Evolutionary conservation across 1,139 yeast genomes (phyloP).

Genomic region (Candida sp.): DNA sequence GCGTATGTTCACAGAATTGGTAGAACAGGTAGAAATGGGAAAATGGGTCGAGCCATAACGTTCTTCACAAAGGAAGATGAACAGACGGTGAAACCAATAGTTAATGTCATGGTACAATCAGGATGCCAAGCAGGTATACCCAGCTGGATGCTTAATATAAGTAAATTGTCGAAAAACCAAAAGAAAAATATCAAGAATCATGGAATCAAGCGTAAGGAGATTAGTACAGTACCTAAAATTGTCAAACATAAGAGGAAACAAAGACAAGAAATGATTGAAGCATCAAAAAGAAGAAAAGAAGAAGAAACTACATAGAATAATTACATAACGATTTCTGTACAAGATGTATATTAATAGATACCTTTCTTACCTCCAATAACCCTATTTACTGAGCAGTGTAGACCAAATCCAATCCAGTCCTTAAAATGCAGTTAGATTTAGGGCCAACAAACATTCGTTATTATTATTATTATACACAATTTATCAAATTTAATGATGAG

Average conservation of each 20-base stretch:
- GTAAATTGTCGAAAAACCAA: slow-evolving; percentile 66
- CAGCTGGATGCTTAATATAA: slow-evolving; percentile 77
- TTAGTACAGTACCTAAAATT: slow-evolving; percentile 82
- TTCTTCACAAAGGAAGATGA: slow-evolving; percentile 91
- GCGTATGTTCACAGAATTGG: slow-evolving; percentile 98
- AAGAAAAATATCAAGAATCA: slow-evolving; percentile 62
- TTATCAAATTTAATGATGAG: slow-evolving; percentile 17
- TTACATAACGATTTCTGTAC: background rate
- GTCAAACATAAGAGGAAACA: slow-evolving; percentile 63
- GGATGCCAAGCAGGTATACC: slow-evolving; percentile 68
- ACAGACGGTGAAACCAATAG: slow-evolving; percentile 71
- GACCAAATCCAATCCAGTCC: background rate
- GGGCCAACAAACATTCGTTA: background rate
- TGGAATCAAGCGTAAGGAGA: slow-evolving; percentile 64
- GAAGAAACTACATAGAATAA: background rate
- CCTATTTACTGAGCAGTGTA: background rate
- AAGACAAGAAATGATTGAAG: slow-evolving; percentile 71
- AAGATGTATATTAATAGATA: background rate
- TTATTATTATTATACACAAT: slow-evolving; percentile 4
- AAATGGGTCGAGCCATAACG: slow-evolving; percentile 82
- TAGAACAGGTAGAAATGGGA: slow-evolving; percentile 97
- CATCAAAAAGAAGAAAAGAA: slow-evolving; percentile 63
- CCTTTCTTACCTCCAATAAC: slow-evolving; percentile 1
- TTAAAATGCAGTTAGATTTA: background rate
- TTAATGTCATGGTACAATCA: slow-evolving; percentile 93